These are phyloP conservation scores for Aspergillus arachidicola DNA, from an alignment of 2,329 filamentous ascomycete species.

Conservation along the genomic window DNA sequence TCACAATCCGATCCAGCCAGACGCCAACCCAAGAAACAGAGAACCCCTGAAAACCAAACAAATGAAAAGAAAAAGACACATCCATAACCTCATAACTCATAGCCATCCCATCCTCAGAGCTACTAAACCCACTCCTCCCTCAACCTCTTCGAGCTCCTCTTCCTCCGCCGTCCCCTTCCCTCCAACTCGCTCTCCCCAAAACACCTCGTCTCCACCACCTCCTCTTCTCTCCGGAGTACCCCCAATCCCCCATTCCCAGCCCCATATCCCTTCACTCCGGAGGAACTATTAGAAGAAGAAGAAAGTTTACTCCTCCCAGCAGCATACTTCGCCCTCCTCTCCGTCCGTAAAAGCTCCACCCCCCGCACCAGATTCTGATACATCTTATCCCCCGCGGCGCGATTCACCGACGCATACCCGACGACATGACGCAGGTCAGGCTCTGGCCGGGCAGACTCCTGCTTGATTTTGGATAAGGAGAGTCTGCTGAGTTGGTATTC, in stretches of 20 bases:
- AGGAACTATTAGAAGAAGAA: background rate
- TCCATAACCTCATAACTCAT: background rate
- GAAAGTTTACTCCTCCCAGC: background rate
- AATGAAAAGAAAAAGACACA: background rate
- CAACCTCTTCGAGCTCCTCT: background rate
- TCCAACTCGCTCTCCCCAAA: background rate
- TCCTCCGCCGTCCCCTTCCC: background rate
- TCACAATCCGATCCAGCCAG: background rate
- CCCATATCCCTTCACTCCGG: too few species aligned
- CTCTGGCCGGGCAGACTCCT: background rate
- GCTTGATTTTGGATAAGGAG: background rate
- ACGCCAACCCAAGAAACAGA: background rate
- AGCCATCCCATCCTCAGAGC: background rate
- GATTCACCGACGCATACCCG: slow-evolving; percentile 1
- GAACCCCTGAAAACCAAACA: background rate
- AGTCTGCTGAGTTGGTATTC: background rate
- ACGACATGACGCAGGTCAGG: background rate
- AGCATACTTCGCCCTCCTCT: background rate
- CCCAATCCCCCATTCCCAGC: background rate
- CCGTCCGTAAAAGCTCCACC: background rate
- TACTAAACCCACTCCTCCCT: background rate
- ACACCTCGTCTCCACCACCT: background rate
- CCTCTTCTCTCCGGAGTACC: background rate
- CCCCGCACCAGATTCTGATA: slow-evolving; percentile 2
- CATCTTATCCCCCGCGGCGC: background rate